Evolutionary conservation across 306 rosid genomes (phyloP).

Genomic region (Oxytropis ochrocephala): DNA sequence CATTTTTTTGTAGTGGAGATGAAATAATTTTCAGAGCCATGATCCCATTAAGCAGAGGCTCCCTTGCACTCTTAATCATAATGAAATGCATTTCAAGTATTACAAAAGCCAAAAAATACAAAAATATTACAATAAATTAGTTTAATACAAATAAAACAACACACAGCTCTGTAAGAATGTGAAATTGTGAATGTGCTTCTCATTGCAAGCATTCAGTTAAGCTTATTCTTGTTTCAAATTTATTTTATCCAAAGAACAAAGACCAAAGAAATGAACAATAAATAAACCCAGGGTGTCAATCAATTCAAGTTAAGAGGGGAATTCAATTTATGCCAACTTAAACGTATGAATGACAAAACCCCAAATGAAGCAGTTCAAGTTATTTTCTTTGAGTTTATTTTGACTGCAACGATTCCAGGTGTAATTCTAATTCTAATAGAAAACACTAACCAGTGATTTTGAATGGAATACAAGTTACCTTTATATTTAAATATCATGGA

Average conservation of each 20-base stretch:
- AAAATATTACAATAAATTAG: background rate
- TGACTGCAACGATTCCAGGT: no score
- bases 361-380: background rate
- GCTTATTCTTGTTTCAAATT: background rate
- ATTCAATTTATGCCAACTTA: background rate
- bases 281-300: background rate
- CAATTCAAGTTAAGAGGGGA: background rate
- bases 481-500: no score
- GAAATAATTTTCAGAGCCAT: conserved; percentile 47
- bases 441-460: no score
- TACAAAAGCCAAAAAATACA: background rate
- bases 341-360: background rate
- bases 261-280: background rate
- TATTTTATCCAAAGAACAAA: background rate
- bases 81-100: conserved; percentile 18
- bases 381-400: background rate
- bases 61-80: conserved; percentile 41
- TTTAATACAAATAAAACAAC: background rate
- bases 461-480: no score
- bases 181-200: background rate
- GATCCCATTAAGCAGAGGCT: conserved; percentile 53
- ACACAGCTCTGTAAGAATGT: background rate
- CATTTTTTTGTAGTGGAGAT: conserved; percentile 13
- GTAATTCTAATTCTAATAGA: no score
- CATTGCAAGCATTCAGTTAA: conserved; percentile 8